Base-by-base conservation (phyloP, 176 grass and related monocot species). In the Rhipidocladum racemiflorum region DNA sequence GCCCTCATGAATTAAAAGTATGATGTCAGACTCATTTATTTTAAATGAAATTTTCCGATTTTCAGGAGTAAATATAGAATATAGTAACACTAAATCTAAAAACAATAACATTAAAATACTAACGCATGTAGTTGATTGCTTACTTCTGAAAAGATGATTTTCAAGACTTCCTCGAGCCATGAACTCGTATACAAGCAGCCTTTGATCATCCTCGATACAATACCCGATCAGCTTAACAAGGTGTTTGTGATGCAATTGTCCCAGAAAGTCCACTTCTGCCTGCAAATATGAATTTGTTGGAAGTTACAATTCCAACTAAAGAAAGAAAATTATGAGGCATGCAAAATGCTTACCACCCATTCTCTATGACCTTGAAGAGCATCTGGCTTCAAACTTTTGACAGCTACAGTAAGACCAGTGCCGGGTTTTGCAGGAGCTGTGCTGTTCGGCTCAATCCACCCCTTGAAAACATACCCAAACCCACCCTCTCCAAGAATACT, bases 91-190 rank as follows among this genome's bases (percentile, higher is more conserved):
- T 21, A 81, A 75, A 57, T 59, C 7, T 27, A 17, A 24, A 84
- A 67, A 77, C 17, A 72, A 6, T 8, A 53, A 65, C 14, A 18
- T 74, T 29, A 55, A 70, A 82, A 30, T 8, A 64, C 9, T 32
- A 40, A 72, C 21, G 21, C 0, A 30, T 28, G 25, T 24, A 43
- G 53, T 57, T 75, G 39, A 85, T 71, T 85, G 72, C 92, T 77
- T 87, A 99, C 96, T 95, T 91, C 96, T 90, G 83, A 99, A 99
- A 87, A 99, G 83, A 87, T 99, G 96, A 69, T 99, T 99, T 95
- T 99, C 96, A 88, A 99, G 93, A 86, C 96, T 95, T 78, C 96
- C 96, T 29, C 92, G 72, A 43, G 93, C 87, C 96, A 95, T 95
- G 88, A 95, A 99, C 81, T 99, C 96, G 86, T 99, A 99, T 20